Percentiles rank a stretch among this genome's conserved stretches.
Conservation (phyloP, 169 alveolate genomes). For the Plasmodium fragile region DNA sequence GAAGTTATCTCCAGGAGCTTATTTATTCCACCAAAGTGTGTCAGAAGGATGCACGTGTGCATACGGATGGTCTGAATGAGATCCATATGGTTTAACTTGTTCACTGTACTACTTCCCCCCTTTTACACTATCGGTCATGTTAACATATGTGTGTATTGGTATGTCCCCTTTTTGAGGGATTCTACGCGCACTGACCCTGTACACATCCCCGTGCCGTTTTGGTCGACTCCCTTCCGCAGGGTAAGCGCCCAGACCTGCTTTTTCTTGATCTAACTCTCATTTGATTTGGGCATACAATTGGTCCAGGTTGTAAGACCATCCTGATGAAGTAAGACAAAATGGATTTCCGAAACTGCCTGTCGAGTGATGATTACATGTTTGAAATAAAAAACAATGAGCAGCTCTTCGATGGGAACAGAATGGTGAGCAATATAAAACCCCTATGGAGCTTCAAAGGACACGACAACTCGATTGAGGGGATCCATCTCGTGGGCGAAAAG, state of each 20-base stretch:
- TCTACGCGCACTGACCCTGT: background rate
- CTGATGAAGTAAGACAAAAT: background rate
- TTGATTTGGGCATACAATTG: background rate
- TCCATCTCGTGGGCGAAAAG: constrained; percentile 27
- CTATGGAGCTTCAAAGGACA: constrained; percentile 70
- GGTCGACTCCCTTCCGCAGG: background rate
- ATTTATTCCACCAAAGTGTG: background rate
- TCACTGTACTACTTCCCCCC: background rate
- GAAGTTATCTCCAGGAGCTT: background rate
- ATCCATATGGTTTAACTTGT: background rate
- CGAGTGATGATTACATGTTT: constrained; percentile 62
- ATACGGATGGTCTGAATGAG: background rate
- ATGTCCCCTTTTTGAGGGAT: background rate
- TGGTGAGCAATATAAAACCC: constrained; percentile 28
- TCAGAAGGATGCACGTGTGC: background rate
- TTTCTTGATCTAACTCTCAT: background rate
- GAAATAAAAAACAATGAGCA: constrained; percentile 64
- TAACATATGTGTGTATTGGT: background rate
- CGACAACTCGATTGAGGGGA: constrained; percentile 47
- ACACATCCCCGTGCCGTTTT: background rate
- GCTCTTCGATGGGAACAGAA: background rate
- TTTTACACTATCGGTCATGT: background rate
- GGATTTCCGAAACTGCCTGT: constrained; percentile 38
- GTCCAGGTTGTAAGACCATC: background rate
- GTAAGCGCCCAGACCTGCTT: background rate